These are phyloP conservation scores for Xylaria longipes DNA, from an alignment of 495 filamentous ascomycete species.

Conservation along the genomic window DNA sequence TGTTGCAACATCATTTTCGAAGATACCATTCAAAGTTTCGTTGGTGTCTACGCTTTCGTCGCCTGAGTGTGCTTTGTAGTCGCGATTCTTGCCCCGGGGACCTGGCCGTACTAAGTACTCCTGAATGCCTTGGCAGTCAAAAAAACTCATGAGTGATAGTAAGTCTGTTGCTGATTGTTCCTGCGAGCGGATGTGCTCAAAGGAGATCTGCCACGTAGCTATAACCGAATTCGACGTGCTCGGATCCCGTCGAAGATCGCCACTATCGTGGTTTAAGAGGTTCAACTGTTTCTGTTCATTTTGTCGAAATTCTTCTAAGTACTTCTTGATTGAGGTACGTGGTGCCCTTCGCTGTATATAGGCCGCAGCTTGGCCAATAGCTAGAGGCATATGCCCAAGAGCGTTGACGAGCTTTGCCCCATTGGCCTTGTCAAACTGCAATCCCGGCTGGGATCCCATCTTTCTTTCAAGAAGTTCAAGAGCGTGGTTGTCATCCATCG, in stretches of 20 bases:
- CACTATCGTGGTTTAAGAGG: constrained; percentile 40
- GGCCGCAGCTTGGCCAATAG: constrained; percentile 56
- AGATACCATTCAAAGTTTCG: constrained; percentile 15
- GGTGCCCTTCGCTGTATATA: constrained; percentile 47
- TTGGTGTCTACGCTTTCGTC: background rate
- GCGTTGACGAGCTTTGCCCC: constrained; percentile 38
- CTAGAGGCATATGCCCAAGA: constrained; percentile 57
- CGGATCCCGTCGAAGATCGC: constrained; percentile 40
- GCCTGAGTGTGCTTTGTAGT: background rate
- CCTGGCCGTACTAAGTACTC: constrained; percentile 6
- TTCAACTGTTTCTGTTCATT: constrained; percentile 39
- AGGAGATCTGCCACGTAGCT: constrained; percentile 45
- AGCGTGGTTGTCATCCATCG: constrained; percentile 36
- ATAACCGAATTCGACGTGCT: constrained; percentile 39
- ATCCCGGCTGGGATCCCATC: constrained; percentile 24
- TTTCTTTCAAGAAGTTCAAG: constrained; percentile 40
- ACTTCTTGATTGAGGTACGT: constrained; percentile 39
- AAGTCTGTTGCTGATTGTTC: constrained; percentile 42
- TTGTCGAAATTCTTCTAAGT: constrained; percentile 46
- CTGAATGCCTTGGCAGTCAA: constrained; percentile 46
- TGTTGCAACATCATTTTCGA: constrained; percentile 51
- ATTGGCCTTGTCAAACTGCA: constrained; percentile 19
- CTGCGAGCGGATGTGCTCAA: constrained; percentile 37
- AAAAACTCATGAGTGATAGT: constrained; percentile 48
- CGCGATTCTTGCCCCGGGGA: background rate